Conservation (phyloP, 257 asterid genomes). For the Solanum pennellii region DNA sequence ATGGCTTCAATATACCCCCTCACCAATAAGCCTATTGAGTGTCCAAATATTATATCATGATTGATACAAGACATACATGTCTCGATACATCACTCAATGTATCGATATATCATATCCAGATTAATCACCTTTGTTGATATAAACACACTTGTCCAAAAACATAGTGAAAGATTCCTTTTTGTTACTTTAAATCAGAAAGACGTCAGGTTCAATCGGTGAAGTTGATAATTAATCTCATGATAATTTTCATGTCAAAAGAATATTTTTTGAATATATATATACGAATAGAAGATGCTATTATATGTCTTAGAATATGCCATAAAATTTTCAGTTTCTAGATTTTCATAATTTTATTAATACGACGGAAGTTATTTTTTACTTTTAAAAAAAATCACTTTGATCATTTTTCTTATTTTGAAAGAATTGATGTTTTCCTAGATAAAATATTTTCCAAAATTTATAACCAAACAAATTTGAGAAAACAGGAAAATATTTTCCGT, state of each 20-base stretch:
- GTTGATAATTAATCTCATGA: not conserved
- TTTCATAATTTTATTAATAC: not conserved
- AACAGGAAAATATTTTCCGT: no score
- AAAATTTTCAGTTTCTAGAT: not conserved
- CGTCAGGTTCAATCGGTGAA: not conserved
- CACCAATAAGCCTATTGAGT: not conserved
- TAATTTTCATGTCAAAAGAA: not conserved
- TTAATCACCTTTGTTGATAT: no score
- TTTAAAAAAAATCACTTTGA: not conserved
- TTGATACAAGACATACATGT: no score
- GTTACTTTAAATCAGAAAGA: not conserved
- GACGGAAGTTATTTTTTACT: not conserved
- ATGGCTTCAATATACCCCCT: not conserved
- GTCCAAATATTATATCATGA: not conserved
- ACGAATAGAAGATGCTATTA: not conserved
- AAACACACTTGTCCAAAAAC: no score
- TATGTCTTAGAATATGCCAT: not conserved
- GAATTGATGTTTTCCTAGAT: no score
- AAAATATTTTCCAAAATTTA: not conserved
- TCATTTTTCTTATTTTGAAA: no score
- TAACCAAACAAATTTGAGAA: not conserved
- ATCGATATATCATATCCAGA: no score
- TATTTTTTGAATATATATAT: not conserved
- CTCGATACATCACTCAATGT: no score
- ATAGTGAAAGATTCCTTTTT: no score